These are phyloP conservation scores for Sporobolomyces roseus DNA, from an alignment of 768 basidiomycete genomes.

Conservation along the genomic window DNA sequence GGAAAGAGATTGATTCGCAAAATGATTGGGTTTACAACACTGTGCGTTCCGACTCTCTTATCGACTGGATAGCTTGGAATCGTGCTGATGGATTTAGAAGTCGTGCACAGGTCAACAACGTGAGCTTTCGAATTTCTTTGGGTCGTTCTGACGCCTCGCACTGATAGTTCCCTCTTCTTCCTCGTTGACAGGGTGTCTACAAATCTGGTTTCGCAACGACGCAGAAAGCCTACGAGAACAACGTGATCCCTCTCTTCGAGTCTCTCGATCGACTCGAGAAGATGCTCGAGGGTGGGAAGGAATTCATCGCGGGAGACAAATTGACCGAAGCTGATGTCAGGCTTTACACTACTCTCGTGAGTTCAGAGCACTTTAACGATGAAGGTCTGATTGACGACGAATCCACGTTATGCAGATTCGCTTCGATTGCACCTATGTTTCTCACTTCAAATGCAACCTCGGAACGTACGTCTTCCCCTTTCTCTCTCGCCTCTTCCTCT, in stretches of 20 bases:
- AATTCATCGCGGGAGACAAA: conserved; percentile 74
- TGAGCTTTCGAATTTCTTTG: conserved; percentile 16
- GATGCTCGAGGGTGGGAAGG: conserved; percentile 64
- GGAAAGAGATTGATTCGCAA: conserved; percentile 71
- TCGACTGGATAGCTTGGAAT: no score
- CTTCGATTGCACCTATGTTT: conserved; percentile 80
- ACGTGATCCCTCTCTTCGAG: conserved; percentile 69
- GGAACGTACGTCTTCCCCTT: conserved; percentile 52
- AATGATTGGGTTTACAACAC: conserved; percentile 78
- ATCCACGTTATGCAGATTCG: conserved; percentile 75
- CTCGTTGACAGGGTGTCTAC: conserved; percentile 53
- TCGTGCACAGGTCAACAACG: conserved; percentile 53
- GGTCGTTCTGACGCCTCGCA: background rate
- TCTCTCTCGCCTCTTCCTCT: background rate
- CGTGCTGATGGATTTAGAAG: no score
- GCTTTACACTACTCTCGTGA: conserved; percentile 86
- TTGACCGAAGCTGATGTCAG: conserved; percentile 67
- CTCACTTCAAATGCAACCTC: conserved; percentile 92
- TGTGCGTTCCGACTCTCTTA: conserved; percentile 55
- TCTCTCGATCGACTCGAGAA: conserved; percentile 77
- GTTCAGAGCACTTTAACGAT: conserved; percentile 44
- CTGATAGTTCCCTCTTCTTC: background rate
- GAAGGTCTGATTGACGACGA: background rate
- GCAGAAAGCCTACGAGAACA: conserved; percentile 73
- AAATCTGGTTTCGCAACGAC: conserved; percentile 78